Evolutionary conservation across 2,329 filamentous ascomycete genomes (phyloP), one percentile per base, ranked within the genome.

Genomic region (Aspergillus ochraceoroseus): DNA sequence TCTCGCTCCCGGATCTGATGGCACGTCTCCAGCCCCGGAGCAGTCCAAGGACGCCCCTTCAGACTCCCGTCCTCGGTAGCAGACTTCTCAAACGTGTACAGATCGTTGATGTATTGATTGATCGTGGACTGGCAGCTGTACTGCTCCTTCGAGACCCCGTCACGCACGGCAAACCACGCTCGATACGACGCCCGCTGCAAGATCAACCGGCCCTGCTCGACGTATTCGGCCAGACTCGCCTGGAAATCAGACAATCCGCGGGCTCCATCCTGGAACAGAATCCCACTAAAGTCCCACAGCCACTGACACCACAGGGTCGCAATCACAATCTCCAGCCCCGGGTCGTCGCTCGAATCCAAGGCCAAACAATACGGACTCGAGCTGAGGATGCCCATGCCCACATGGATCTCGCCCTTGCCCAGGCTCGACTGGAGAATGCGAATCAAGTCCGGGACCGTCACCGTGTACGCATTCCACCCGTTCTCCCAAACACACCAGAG

Each of bases 261-360:
- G 2, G 32, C 36, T 7, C 44, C 43, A 0, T 53, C 17, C 2
- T 48, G 27, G 17, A 54, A 49, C 15, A 57, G 33, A 8, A 47
- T 38, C 8, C 57, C 57, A 2, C 51, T 48, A 17, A 53, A 53
- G 28, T 64, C 62, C 8, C 51, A 19, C 1, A 62, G 37, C 40
- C 59, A 64, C 37, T 62, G 59, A 13, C 53, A 50, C 29, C 57
- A 62, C 17, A 55, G 40, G 19, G 61, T 54, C 5, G 40, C 41
- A 30, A 65, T 51, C 7, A 62, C 52, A 7, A 63, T 45, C 32
- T 65, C 62, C 48, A 64, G 37, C 2, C 59, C 61, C 1, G 55
- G 56, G 28, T 56, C 53, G 7, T 57, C 55, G 15, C 50, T 36
- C 11, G 27, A 29, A 7, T 43, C 35, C 11, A 38, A 41, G 7